phyloP scores from a whole-genome alignment of 202 grass and related monocot genomes.

The Miscanthus sacchariflorus region DNA sequence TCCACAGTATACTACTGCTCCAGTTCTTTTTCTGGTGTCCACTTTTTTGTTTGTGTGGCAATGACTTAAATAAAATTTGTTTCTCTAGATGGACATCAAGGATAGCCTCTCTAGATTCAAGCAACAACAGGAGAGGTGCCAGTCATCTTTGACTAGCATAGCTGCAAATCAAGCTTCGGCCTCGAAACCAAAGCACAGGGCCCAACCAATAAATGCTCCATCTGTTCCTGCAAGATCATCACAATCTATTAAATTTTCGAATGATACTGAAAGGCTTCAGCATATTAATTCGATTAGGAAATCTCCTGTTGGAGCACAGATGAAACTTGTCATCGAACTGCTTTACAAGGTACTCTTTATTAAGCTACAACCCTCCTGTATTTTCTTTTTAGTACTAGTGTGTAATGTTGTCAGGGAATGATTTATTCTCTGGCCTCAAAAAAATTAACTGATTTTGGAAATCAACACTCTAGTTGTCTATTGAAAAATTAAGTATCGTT shows the following conservation, averaged over 20 bases:
- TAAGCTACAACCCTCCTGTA: constrained; percentile 11
- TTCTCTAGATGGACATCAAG: constrained; percentile 75
- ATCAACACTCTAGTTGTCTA: no score
- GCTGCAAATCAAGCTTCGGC: constrained; percentile 43
- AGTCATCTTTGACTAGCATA: constrained; percentile 79
- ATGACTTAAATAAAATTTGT: not conserved
- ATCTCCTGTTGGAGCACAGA: constrained; percentile 84
- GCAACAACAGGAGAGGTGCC: constrained; percentile 90
- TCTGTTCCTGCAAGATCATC: constrained; percentile 51
- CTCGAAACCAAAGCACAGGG: constrained; percentile 57
- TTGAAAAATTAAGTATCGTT: no score
- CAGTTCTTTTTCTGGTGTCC: not conserved
- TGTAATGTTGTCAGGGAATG: no score
- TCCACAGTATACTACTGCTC: no score
- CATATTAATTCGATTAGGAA: constrained; percentile 85
- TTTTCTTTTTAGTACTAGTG: no score
- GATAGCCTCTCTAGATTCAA: constrained; percentile 92
- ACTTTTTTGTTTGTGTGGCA: not conserved
- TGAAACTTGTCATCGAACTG: constrained; percentile 84
- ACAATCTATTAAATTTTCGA: constrained; percentile 80
- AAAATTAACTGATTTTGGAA: no score
- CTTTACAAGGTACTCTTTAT: constrained; percentile 67
- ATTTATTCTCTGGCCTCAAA: no score
- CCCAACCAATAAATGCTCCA: constrained; percentile 51
- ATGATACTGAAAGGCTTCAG: constrained; percentile 89